A percentile compares a stretch with the other conserved stretches of the same genome.
Conservation (phyloP, 345 rosid species). For the Camelina neglecta region DNA sequence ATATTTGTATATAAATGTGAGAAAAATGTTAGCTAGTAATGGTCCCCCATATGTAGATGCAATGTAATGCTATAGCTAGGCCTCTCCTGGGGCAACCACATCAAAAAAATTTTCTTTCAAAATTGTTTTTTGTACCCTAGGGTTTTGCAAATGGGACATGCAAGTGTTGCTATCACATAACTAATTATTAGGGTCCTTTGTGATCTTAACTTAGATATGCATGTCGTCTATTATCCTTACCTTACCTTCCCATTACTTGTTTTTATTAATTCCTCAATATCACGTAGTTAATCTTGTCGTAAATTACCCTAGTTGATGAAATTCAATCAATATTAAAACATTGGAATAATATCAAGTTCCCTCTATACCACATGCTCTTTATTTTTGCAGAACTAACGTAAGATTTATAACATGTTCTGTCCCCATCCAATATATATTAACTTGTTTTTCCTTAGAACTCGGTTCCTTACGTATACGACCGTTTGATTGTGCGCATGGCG, state of each 20-base stretch:
- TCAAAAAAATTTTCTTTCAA: slow-evolving; percentile 25
- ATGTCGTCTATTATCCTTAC: slow-evolving; percentile 23
- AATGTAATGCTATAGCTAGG: slow-evolving; percentile 37
- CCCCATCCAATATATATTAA: background rate
- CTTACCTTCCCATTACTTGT: slow-evolving; percentile 6
- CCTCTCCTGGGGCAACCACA: slow-evolving; percentile 51
- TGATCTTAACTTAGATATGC: slow-evolving; percentile 58
- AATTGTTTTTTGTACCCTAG: slow-evolving; percentile 56
- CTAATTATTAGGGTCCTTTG: slow-evolving; percentile 60
- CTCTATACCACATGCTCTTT: background rate
- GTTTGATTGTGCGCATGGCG: background rate
- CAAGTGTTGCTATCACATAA: slow-evolving; percentile 74
- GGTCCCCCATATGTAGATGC: slow-evolving; percentile 59
- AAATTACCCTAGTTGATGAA: background rate
- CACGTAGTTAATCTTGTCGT: slow-evolving; percentile 1
- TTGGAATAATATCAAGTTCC: background rate
- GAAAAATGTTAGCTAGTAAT: slow-evolving; percentile 39
- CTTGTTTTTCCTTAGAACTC: background rate
- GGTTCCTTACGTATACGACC: background rate
- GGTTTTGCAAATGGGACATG: slow-evolving; percentile 66
- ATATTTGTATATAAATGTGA: slow-evolving; percentile 30
- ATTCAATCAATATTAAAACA: background rate
- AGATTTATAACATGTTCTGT: background rate
- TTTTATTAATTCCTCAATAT: background rate
- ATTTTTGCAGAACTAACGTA: background rate